These are phyloP conservation scores for Aspergillus mulundensis DNA, from an alignment of 495 filamentous ascomycete species.

Conservation along the genomic window DNA sequence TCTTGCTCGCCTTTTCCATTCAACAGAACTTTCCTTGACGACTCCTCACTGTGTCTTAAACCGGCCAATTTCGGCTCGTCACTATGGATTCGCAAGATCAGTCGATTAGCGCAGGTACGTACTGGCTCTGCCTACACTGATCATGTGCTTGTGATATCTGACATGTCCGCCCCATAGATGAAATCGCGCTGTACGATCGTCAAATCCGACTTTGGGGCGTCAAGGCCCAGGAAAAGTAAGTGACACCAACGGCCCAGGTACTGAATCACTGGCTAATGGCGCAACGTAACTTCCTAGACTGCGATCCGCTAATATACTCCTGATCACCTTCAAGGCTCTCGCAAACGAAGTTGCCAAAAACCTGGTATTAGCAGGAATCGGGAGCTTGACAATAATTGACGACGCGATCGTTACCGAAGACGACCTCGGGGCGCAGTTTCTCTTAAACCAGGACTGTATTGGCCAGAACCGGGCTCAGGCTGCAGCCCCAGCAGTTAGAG, in stretches of 20 bases:
- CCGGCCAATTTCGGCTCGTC: neutral
- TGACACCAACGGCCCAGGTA: neutral
- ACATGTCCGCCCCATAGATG: conserved; percentile 53
- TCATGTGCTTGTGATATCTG: neutral
- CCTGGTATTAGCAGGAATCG: conserved; percentile 91
- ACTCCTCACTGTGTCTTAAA: neutral
- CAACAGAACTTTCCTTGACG: neutral
- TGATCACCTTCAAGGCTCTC: conserved; percentile 84
- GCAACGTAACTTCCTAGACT: conserved; percentile 52
- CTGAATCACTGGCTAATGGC: neutral
- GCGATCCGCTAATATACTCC: conserved; percentile 83
- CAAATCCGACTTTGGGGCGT: conserved; percentile 99
- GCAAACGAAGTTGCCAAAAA: conserved; percentile 96
- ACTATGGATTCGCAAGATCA: conserved; percentile 37
- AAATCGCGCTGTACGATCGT: conserved; percentile 95
- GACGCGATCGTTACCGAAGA: conserved; percentile 69
- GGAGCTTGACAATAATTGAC: conserved; percentile 86
- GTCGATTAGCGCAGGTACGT: conserved; percentile 52
- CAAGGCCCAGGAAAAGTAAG: conserved; percentile 78
- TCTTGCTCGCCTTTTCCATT: neutral
- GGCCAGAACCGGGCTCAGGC: conserved; percentile 85
- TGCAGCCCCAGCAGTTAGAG: conserved; percentile 69
- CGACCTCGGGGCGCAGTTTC: conserved; percentile 87
- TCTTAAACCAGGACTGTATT: conserved; percentile 66
- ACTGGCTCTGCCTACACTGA: neutral